These are phyloP conservation scores for Chlamydomonas sp. DNA, from an alignment of 139 green algal species.

Conservation along the genomic window DNA sequence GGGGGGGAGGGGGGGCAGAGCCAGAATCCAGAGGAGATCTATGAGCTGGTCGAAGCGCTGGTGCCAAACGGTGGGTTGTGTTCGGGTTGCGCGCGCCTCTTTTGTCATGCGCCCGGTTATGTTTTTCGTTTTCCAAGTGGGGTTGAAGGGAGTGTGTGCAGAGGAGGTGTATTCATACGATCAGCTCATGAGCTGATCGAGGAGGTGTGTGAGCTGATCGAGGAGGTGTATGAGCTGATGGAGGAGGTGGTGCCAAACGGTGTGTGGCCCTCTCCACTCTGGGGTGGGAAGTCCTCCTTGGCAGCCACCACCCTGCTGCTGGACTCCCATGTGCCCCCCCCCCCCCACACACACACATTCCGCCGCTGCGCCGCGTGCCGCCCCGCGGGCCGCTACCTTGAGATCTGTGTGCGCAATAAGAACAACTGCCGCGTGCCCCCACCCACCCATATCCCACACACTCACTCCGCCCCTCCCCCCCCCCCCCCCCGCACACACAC, in stretches of 20 bases:
- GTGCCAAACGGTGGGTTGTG: conserved; percentile 61
- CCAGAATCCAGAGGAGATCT: conserved; percentile 95
- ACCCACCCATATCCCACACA: too few species aligned
- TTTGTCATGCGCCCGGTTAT: background rate
- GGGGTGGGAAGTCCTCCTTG: too few species aligned
- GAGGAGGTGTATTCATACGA: conserved; percentile 91
- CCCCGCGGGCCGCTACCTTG: background rate
- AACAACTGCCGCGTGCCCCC: too few species aligned
- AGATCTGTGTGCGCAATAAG: background rate
- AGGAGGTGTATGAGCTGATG: conserved; percentile 49
- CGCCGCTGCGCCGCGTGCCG: too few species aligned
- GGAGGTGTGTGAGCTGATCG: conserved; percentile 88
- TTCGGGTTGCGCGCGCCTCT: background rate
- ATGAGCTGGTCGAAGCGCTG: conserved; percentile 84
- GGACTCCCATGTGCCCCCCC: too few species aligned
- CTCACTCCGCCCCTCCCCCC: too few species aligned
- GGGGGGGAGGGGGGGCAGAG: conserved; percentile 77
- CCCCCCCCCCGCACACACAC: too few species aligned
- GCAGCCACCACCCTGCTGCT: too few species aligned
- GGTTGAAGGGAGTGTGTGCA: conserved; percentile 81
- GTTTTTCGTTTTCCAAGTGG: too few species aligned
- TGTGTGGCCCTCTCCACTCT: too few species aligned
- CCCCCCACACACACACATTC: too few species aligned
- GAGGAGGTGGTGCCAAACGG: conserved; percentile 4
- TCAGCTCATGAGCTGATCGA: conserved; percentile 94